Evolutionary conservation across 75 land plant species (phyloP).

Genomic region (Picea sitchensis): DNA sequence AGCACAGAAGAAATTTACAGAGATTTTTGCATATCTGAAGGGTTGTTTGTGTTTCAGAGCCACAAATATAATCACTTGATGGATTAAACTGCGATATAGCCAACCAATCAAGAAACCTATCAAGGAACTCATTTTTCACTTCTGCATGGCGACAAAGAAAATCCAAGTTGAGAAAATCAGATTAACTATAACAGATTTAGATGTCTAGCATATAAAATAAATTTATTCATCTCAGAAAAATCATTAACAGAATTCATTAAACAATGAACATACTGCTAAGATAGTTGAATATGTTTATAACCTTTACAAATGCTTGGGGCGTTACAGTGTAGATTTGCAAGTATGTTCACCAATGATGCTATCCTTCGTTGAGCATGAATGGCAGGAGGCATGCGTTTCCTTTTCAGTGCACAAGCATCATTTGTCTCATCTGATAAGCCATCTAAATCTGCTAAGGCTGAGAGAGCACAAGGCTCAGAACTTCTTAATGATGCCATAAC

Average conservation of each 20-base stretch:
- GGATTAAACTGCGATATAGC: slow-evolving; percentile 25
- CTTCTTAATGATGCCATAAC: slow-evolving; percentile 36
- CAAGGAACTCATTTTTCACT: slow-evolving; percentile 38
- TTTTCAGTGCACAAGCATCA: slow-evolving; percentile 18
- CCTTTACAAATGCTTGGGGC: slow-evolving; percentile 48
- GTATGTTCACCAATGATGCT: slow-evolving; percentile 43
- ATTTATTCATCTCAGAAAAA: neutral
- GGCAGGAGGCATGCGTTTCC: slow-evolving; percentile 16
- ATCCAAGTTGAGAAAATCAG: neutral
- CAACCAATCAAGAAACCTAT: slow-evolving; percentile 28
- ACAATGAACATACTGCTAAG: neutral
- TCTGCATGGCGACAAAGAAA: slow-evolving; percentile 20
- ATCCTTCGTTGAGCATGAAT: slow-evolving; percentile 27
- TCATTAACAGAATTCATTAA: neutral
- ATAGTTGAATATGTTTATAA: neutral
- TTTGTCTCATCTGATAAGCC: slow-evolving; percentile 19
- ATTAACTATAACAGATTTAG: neutral
- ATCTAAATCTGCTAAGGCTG: neutral
- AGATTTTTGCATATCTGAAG: slow-evolving; percentile 45
- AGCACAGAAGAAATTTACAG: slow-evolving; percentile 22
- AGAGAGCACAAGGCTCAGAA: slow-evolving; percentile 2
- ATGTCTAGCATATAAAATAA: neutral
- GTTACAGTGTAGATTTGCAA: slow-evolving; percentile 43
- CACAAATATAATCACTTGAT: slow-evolving; percentile 26
- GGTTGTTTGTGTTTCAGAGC: slow-evolving; percentile 37